phyloP scores from a whole-genome alignment of 495 filamentous ascomycete species.

The Daldinia loculata region DNA sequence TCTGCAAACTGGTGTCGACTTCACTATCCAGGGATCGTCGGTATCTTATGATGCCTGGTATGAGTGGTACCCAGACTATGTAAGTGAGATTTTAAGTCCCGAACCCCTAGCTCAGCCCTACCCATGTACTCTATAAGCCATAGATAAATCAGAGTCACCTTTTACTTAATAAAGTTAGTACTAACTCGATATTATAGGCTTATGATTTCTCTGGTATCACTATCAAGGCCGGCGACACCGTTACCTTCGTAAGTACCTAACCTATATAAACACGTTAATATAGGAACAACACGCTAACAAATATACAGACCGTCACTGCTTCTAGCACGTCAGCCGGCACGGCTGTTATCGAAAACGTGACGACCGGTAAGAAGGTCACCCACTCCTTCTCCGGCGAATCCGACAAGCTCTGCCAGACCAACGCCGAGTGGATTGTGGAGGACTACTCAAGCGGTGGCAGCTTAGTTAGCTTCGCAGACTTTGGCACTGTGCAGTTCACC shows the following conservation, averaged over 20 bases:
- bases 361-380: slow-evolving; percentile 62
- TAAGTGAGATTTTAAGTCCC: slow-evolving; percentile 1
- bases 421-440: slow-evolving; percentile 75
- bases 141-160: background rate
- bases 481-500: slow-evolving; percentile 61
- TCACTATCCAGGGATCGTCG: slow-evolving; percentile 52
- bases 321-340: slow-evolving; percentile 58
- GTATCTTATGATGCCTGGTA: slow-evolving; percentile 67
- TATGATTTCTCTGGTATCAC: slow-evolving; percentile 62
- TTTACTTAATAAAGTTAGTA: background rate
- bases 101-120: background rate
- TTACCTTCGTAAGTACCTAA: slow-evolving; percentile 55
- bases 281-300: slow-evolving; percentile 1
- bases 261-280: background rate
- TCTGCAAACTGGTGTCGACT: slow-evolving; percentile 69
- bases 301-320: slow-evolving; percentile 54
- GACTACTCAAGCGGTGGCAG: slow-evolving; percentile 61
- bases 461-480: slow-evolving; percentile 64
- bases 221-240: slow-evolving; percentile 63
- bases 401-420: slow-evolving; percentile 52
- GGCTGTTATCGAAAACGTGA: slow-evolving; percentile 65
- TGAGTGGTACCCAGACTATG: slow-evolving; percentile 67
- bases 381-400: slow-evolving; percentile 56
- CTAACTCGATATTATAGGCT: slow-evolving; percentile 47
- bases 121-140: background rate